Evolutionary conservation across 257 asterid genomes (phyloP).

Genomic region (Rhazya stricta): DNA sequence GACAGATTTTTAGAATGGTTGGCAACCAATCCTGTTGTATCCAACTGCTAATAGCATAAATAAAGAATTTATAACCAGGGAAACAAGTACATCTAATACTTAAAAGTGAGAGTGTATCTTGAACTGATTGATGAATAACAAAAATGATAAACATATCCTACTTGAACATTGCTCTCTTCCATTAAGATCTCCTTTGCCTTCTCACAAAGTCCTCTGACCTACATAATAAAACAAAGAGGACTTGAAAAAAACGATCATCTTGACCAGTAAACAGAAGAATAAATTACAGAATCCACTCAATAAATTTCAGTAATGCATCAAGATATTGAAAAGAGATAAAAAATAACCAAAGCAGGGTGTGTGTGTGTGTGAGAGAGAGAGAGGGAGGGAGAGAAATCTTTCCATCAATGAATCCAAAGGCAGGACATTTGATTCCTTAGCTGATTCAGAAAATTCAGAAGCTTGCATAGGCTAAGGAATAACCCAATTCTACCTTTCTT

Average conservation of each 20-base stretch:
- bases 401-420: neutral
- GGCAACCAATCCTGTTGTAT: neutral
- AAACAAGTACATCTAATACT: neutral
- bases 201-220: conserved; percentile 66
- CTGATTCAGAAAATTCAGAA: neutral
- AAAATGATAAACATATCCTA: conserved; percentile 13
- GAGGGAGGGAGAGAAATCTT: neutral
- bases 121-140: neutral
- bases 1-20: neutral
- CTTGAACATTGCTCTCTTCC: conserved; percentile 83
- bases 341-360: neutral
- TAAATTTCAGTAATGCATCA: neutral
- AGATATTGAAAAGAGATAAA: neutral
- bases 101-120: neutral
- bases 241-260: conserved; percentile 7
- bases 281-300: neutral
- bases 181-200: conserved; percentile 74
- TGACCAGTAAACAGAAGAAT: neutral
- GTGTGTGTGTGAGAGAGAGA: neutral
- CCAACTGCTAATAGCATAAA: neutral
- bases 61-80: neutral
- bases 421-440: neutral
- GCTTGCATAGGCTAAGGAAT: neutral
- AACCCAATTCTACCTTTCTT: neutral
- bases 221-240: conserved; percentile 15